Evolutionary conservation across 2,329 filamentous ascomycete genomes (phyloP).

Genomic region (Neobulgaria alba): DNA sequence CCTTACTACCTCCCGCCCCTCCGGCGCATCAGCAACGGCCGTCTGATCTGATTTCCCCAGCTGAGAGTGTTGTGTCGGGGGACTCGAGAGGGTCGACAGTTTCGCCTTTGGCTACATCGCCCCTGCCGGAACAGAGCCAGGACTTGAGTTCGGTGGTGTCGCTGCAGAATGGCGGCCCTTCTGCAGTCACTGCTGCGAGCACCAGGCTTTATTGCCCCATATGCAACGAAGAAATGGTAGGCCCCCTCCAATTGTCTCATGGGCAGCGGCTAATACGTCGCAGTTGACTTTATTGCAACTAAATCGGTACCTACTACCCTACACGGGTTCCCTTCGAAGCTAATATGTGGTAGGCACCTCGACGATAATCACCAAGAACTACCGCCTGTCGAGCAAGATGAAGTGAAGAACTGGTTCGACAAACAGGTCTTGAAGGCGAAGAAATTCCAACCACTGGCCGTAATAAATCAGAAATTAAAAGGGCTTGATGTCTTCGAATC

Average conservation of each 20-base stretch:
- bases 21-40: conserved; percentile 30
- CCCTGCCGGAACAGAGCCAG: conserved; percentile 61
- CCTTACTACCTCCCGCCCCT: conserved; percentile 59
- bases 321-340: conserved; percentile 20
- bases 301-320: conserved; percentile 51
- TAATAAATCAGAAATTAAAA: conserved; percentile 68
- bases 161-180: conserved; percentile 49
- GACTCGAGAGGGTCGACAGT: conserved; percentile 60
- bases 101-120: conserved; percentile 45
- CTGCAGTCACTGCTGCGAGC: conserved; percentile 43
- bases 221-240: conserved; percentile 94
- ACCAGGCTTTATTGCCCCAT: conserved; percentile 87
- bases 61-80: conserved; percentile 63
- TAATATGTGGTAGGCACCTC: conserved; percentile 46
- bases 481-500: conserved; percentile 69
- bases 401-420: conserved; percentile 73
- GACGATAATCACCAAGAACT: conserved; percentile 67
- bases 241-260: conserved; percentile 2
- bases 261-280: conserved; percentile 15
- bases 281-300: conserved; percentile 87
- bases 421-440: conserved; percentile 68
- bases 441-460: conserved; percentile 64
- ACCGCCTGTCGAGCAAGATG: conserved; percentile 63
- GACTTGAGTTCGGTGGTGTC: conserved; percentile 78
- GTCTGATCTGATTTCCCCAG: conserved; percentile 41